Evolutionary conservation across 441 rosid genomes (phyloP), one percentile per base, ranked within the genome.

Genomic region (Syzygium syzygioides): DNA sequence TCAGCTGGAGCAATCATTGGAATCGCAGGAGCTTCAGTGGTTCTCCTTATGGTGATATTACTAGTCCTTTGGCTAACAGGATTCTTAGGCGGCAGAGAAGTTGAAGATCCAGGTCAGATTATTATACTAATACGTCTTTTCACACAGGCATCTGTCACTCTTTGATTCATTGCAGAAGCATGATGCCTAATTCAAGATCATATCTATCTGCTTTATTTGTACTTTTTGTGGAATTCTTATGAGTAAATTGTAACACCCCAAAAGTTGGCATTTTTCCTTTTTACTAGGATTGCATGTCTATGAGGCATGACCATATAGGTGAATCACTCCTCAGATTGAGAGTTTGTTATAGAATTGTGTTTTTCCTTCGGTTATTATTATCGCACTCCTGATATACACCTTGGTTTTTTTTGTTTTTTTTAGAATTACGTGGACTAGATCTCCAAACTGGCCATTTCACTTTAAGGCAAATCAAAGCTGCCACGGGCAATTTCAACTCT

Each of bases 1-100:
- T 94, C 99, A 2, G 94, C 87, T 64, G 96, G 96, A 91, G 96
- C 93, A 34, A 94, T 96, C n/a, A 93, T 85, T 15, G 99, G 97
- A 79, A 96, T 95, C 28, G 97, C 55, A 19, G 52, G 48, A 52
- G 62, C 71, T n/a, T 83, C 84, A 1, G 32, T 41, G 14, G 85
- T 71, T 2, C 68, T 83, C 48, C 20, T 88, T 66, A 68, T 86
- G 80, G 59, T 62, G 55, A 80, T 90, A 45, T 80, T 90, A 86
- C n/a, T 62, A 2, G 41, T 88, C 55, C 85, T 90, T 4, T 10
- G 88, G n/a, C 18, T 60, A 48, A 66, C 52, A 14, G 88, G 90
- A 48, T 86, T 57, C 88, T 79, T 90, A 85, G 68, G 90, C 0
- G 54, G 55, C 26, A 84, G 68, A 66, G 90, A 66, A 25, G 85